A percentile compares a stretch with the other conserved stretches of the same genome.
Conservation (phyloP, 2,329 filamentous ascomycete genomes). For the Fonsecaea pugnacius region DNA sequence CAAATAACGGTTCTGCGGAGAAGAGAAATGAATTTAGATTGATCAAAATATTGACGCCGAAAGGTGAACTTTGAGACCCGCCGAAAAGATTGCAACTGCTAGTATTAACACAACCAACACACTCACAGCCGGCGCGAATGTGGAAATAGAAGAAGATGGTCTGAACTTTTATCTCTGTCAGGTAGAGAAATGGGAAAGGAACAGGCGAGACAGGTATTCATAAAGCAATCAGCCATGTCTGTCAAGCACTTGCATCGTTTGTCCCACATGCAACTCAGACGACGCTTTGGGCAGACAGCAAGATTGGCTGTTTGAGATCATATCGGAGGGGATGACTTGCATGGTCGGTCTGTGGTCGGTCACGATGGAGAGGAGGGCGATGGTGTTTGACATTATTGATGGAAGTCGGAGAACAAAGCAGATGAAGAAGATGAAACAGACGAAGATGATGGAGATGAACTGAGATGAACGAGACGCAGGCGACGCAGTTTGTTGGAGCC, state of each 20-base stretch:
- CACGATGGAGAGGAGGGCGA: slow-evolving; percentile 1
- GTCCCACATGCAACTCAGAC: slow-evolving; percentile 8
- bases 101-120: slow-evolving; percentile 9
- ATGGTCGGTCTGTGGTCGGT: slow-evolving; percentile 24
- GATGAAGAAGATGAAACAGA: slow-evolving; percentile 7
- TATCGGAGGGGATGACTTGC: slow-evolving; percentile 10
- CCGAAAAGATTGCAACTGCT: not conserved
- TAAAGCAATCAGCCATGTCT: slow-evolving; percentile 11
- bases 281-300: slow-evolving; percentile 9
- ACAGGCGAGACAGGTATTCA: slow-evolving; percentile 18
- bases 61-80: not conserved
- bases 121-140: slow-evolving; percentile 18
- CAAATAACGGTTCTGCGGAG: not conserved
- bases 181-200: not conserved
- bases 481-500: not conserved
- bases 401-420: slow-evolving; percentile 3
- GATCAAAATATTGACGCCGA: not conserved
- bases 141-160: slow-evolving; percentile 5
- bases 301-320: slow-evolving; percentile 26
- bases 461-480: not conserved
- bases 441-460: not conserved
- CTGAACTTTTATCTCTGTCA: not conserved
- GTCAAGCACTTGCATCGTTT: not conserved
- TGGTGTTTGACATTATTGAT: slow-evolving; percentile 23
- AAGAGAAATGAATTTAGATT: not conserved